Percentiles rank a stretch among this genome's conserved stretches.
These are phyloP conservation scores for Verticillium isaacii DNA, from an alignment of 2,329 filamentous ascomycete genomes.

Conservation along the genomic window DNA sequence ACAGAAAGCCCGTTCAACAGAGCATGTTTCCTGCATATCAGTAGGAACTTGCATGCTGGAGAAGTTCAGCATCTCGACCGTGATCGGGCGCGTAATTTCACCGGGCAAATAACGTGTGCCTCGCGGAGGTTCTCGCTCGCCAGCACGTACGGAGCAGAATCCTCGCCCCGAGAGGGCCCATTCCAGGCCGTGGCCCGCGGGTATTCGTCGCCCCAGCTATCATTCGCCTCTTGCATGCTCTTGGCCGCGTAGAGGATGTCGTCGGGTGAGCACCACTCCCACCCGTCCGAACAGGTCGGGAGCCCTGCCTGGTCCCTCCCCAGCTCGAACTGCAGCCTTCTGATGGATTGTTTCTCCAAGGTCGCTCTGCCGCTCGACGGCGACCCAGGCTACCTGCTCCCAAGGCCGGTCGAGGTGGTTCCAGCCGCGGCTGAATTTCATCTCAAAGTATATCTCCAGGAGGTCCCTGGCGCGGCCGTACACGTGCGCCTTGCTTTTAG, in stretches of 20 bases:
- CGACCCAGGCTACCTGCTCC: not conserved
- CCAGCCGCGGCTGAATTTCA: not conserved
- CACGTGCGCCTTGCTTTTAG: not conserved
- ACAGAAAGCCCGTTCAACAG: not conserved
- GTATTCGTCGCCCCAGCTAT: not conserved
- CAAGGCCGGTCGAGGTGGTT: not conserved
- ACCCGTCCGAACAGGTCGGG: not conserved
- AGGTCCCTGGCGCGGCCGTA: not conserved
- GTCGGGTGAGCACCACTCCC: not conserved
- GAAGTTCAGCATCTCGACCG: too few species aligned
- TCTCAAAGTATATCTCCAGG: not conserved
- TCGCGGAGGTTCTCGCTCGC: too few species aligned
- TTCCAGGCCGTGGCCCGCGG: not conserved
- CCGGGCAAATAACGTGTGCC: too few species aligned
- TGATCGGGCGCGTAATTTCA: too few species aligned
- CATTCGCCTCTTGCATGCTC: not conserved
- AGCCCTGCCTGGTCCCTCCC: not conserved
- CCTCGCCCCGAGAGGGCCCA: too few species aligned
- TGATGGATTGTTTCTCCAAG: not conserved
- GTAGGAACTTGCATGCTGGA: too few species aligned
- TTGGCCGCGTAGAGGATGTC: not conserved
- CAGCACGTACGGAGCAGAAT: too few species aligned
- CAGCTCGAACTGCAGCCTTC: not conserved
- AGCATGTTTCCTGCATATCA: too few species aligned
- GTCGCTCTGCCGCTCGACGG: not conserved